Evolutionary conservation across 176 grass and related monocot species (phyloP).

Genomic region (Carex pumila): DNA sequence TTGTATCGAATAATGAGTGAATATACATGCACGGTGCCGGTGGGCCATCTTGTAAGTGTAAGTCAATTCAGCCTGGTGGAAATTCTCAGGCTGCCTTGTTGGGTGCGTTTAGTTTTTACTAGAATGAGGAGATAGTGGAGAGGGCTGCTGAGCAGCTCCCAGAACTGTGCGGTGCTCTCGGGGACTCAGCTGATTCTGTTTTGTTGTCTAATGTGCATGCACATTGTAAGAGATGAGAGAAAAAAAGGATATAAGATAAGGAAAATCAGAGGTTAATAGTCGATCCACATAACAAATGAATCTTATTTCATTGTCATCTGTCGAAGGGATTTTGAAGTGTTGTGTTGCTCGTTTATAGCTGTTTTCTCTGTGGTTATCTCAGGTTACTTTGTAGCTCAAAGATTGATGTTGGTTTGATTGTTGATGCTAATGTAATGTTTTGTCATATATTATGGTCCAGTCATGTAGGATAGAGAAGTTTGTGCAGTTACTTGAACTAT

Average conservation of each 20-base stretch:
- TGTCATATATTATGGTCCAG: not conserved
- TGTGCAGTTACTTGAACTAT: not conserved
- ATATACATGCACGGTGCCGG: not conserved
- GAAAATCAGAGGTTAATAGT: not conserved
- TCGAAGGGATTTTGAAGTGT: not conserved
- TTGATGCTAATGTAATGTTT: not conserved
- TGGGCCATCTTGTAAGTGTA: not conserved
- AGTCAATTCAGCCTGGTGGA: not conserved
- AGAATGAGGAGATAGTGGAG: not conserved
- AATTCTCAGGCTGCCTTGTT: not conserved
- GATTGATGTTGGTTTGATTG: not conserved
- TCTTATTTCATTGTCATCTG: not conserved
- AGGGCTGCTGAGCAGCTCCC: no score
- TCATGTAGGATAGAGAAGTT: not conserved
- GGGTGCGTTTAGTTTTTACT: not conserved
- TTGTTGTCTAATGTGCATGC: not conserved
- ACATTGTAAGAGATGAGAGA: not conserved
- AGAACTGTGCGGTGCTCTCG: not conserved
- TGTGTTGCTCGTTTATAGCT: not conserved
- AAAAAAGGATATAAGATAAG: no score
- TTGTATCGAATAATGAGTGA: no score
- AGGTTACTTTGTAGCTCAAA: not conserved
- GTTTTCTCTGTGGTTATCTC: not conserved
- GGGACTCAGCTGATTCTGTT: not conserved
- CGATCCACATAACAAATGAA: not conserved